These are phyloP conservation scores for Teunomyces atbi DNA, from an alignment of 805 yeast species.

Conservation along the genomic window DNA sequence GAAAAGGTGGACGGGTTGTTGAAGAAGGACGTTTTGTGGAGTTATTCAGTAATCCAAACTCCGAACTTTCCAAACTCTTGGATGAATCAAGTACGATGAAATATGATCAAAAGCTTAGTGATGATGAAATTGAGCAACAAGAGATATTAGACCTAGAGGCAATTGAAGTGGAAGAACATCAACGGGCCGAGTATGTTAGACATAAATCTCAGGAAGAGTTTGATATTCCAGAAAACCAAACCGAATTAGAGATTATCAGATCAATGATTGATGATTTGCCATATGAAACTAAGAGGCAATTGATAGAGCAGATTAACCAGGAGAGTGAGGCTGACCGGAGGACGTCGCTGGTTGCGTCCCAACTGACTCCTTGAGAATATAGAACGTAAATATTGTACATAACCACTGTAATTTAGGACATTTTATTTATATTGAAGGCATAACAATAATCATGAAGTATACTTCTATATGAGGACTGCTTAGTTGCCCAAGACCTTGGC, in stretches of 20 bases:
- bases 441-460: not conserved
- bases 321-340: slow-evolving; percentile 5
- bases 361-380: not conserved
- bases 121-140: slow-evolving; percentile 24
- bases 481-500: slow-evolving; percentile 37
- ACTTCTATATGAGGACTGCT: slow-evolving; percentile 1
- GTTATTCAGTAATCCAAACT: slow-evolving; percentile 38
- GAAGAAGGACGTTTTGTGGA: slow-evolving; percentile 41
- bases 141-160: slow-evolving; percentile 25
- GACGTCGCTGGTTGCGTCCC: not conserved
- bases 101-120: slow-evolving; percentile 17
- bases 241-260: slow-evolving; percentile 25
- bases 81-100: slow-evolving; percentile 32
- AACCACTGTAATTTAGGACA: slow-evolving; percentile 4
- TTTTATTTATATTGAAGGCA: slow-evolving; percentile 1
- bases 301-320: slow-evolving; percentile 26
- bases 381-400: slow-evolving; percentile 3
- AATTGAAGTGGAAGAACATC: slow-evolving; percentile 18
- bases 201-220: slow-evolving; percentile 12
- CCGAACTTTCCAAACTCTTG: slow-evolving; percentile 40
- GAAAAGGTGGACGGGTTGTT: slow-evolving; percentile 40
- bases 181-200: not conserved
- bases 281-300: slow-evolving; percentile 26
- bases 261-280: slow-evolving; percentile 38
- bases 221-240: slow-evolving; percentile 15